Percentiles rank a stretch among this genome's conserved stretches.
Conservation (phyloP, 495 filamentous ascomycete genomes). For the Antarctomyces pellizariae region DNA sequence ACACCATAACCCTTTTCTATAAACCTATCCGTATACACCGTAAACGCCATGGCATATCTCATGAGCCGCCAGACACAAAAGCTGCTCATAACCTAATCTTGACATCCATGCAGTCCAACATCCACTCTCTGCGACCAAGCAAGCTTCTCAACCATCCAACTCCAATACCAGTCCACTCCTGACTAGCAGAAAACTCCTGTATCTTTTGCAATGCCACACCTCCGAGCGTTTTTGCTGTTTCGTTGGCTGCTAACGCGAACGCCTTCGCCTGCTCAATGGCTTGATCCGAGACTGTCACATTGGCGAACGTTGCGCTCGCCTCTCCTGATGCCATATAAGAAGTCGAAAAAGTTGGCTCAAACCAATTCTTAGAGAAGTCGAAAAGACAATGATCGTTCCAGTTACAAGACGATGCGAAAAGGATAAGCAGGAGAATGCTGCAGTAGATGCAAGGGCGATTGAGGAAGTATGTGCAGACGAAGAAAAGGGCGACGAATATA, state of each 20-base stretch:
- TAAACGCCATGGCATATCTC: no score
- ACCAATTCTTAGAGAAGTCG: slow-evolving; percentile 65
- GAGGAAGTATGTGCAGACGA: slow-evolving; percentile 72
- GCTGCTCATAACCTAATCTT: slow-evolving; percentile 36
- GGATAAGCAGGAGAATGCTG: slow-evolving; percentile 66
- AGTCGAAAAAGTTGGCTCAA: slow-evolving; percentile 39
- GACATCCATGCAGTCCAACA: slow-evolving; percentile 62
- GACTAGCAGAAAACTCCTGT: slow-evolving; percentile 20
- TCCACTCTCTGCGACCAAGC: slow-evolving; percentile 56
- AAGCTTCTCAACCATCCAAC: slow-evolving; percentile 62
- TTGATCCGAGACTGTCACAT: slow-evolving; percentile 9
- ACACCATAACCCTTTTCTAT: no score
- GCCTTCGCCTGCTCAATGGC: slow-evolving; percentile 8
- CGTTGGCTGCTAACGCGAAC: slow-evolving; percentile 31
- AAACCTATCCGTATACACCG: no score
- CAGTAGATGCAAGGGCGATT: slow-evolving; percentile 83
- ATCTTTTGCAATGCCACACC: slow-evolving; percentile 41
- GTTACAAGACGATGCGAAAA: slow-evolving; percentile 75
- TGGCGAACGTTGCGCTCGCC: slow-evolving; percentile 13
- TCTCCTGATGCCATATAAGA: slow-evolving; percentile 7
- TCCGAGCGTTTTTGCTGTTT: slow-evolving; percentile 39
- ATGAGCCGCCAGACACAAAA: no score
- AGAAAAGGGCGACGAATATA: slow-evolving; percentile 75
- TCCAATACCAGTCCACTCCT: slow-evolving; percentile 60
- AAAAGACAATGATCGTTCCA: slow-evolving; percentile 84